Evolutionary conservation across 2,329 filamentous ascomycete species (phyloP).

Genomic region (Aspergillus sp.): DNA sequence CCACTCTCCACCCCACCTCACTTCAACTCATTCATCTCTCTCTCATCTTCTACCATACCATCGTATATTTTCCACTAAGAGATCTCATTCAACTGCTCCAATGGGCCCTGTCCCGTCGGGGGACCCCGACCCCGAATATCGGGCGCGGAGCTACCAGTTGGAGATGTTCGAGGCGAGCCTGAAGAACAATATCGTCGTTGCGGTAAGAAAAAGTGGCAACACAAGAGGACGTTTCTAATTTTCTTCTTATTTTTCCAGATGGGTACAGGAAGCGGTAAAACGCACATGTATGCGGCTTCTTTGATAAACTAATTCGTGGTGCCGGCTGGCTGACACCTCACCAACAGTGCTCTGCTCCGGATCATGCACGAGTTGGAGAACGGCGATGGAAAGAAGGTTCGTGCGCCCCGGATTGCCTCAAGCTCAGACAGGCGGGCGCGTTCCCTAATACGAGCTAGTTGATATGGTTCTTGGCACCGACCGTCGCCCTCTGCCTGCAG

Average conservation of each 20-base stretch:
- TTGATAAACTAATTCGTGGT: neutral
- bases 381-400: slow-evolving; percentile 55
- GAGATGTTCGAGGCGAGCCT: slow-evolving; percentile 75
- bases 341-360: slow-evolving; percentile 62
- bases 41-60: neutral
- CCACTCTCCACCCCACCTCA: neutral
- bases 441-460: slow-evolving; percentile 27
- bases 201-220: slow-evolving; percentile 45
- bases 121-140: slow-evolving; percentile 16
- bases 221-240: neutral
- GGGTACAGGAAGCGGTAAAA: slow-evolving; percentile 79
- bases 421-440: neutral
- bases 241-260: slow-evolving; percentile 52
- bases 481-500: slow-evolving; percentile 65
- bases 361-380: slow-evolving; percentile 65
- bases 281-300: slow-evolving; percentile 62
- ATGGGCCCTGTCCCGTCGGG: slow-evolving; percentile 13
- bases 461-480: slow-evolving; percentile 74
- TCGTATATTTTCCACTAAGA: neutral
- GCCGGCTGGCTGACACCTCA: neutral
- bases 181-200: slow-evolving; percentile 68
- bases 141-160: slow-evolving; percentile 63
- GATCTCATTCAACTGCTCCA: neutral
- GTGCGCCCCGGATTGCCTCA: neutral
- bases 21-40: neutral